Base-by-base conservation (phyloP, 225 moss, liverwort and hornwort species). In the Pseudisothecium myosuroides region DNA sequence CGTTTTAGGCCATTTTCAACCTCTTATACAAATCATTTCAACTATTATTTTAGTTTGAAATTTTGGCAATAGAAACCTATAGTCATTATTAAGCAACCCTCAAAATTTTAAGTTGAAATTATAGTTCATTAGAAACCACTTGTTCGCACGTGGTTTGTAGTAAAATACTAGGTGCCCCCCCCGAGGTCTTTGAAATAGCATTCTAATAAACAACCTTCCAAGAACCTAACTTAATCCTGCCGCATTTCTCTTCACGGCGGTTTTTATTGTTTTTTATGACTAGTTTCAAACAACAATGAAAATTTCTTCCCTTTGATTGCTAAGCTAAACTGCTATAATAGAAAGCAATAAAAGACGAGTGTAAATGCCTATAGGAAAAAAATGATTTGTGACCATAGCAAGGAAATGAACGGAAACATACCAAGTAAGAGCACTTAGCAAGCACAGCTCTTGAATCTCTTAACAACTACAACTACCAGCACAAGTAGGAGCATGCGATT, bases 141-240 rank as follows among this genome's bases (percentile, higher is more conserved):
- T n/a, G n/a, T n/a, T n/a, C n/a, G n/a, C n/a, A n/a, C n/a, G n/a
- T n/a, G n/a, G n/a, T n/a, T n/a, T n/a, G n/a, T n/a, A n/a, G n/a
- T n/a, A n/a, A n/a, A n/a, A n/a, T n/a, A n/a, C n/a, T n/a, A n/a
- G n/a, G n/a, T n/a, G n/a, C n/a, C n/a, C n/a, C n/a, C n/a, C n/a
- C n/a, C n/a, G n/a, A n/a, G n/a, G 12, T 32, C 54, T 54, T 45
- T 32, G 49, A 49, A 75, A 75, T 7, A 32, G 6, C 12, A 50
- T 5, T 32, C 12, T 74, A 52, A 52, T 52, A 18, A 7, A 18
- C 7, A 47, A 6, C 20, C 12, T 49, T 20, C 1, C 1, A 0
- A 20, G 5, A 32, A 12, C 7, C 5, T 13, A 4, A 11, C 2
- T 1, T 0, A 1, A 32, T n/a, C n/a, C n/a, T n/a, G n/a, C 20